A percentile compares a stretch with the other conserved stretches of the same genome.
These are phyloP conservation scores for Zasmidium angulare DNA, from an alignment of 2,329 filamentous ascomycete genomes.

Conservation along the genomic window DNA sequence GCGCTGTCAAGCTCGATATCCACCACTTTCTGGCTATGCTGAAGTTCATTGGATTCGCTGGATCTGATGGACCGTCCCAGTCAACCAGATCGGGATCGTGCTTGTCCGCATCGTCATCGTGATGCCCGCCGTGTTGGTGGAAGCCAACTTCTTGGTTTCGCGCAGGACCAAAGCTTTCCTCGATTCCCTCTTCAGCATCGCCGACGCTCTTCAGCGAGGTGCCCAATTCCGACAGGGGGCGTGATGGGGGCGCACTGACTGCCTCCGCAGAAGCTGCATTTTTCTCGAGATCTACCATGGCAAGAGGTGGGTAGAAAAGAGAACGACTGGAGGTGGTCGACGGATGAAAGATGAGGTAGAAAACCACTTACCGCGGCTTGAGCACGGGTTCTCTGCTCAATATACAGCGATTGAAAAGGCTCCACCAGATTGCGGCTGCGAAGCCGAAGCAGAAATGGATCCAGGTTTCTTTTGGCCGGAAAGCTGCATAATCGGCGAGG, in stretches of 20 bases:
- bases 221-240: not conserved
- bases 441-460: not conserved
- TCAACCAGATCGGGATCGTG: constrained; percentile 14
- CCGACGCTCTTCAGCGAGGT: not conserved
- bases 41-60: constrained; percentile 50
- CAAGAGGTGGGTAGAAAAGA: not conserved
- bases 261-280: not conserved
- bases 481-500: not conserved
- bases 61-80: constrained; percentile 32
- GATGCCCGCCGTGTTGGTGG: constrained; percentile 14
- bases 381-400: not conserved
- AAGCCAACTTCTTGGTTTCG: constrained; percentile 14
- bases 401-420: not conserved
- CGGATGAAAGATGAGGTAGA: not conserved
- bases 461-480: not conserved
- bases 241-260: not conserved
- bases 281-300: not conserved
- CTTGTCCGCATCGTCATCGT: not conserved
- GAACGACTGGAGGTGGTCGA: not conserved
- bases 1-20: constrained; percentile 11
- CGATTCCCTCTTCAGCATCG: constrained; percentile 12
- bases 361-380: not conserved
- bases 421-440: not conserved
- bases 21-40: constrained; percentile 39
- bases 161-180: constrained; percentile 12